These are phyloP conservation scores for Crotalaria pallida DNA, from an alignment of 306 rosid genomes.

Conservation along the genomic window DNA sequence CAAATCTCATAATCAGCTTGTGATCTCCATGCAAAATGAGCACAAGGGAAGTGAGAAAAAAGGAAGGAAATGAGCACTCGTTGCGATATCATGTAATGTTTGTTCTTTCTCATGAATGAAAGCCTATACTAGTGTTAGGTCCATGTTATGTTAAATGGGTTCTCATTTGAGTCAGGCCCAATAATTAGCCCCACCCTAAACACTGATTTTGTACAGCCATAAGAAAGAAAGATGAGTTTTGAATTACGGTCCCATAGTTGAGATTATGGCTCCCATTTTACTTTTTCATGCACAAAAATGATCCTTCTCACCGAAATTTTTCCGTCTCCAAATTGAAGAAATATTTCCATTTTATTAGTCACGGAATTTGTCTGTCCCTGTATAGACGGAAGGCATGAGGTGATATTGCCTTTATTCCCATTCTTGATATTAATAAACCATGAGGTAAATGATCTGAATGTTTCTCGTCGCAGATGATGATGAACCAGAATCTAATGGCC, in stretches of 20 bases:
- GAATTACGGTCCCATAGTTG: no score
- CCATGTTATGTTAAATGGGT: not conserved
- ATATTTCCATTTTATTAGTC: no score
- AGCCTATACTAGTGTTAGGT: not conserved
- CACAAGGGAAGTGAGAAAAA: not conserved
- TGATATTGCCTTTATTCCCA: not conserved
- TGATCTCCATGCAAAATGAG: not conserved
- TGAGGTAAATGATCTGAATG: not conserved
- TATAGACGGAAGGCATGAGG: no score
- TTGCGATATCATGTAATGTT: not conserved
- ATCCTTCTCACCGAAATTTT: no score
- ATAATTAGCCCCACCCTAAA: not conserved
- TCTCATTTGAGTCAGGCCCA: not conserved
- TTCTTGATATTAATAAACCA: conserved; percentile 8
- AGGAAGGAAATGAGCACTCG: not conserved
- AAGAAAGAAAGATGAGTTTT: no score
- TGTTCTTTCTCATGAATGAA: not conserved
- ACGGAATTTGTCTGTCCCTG: no score
- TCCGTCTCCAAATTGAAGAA: no score
- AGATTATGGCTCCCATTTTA: no score
- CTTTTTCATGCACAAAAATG: no score
- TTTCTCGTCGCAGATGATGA: conserved; percentile 60
- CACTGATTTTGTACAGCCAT: not conserved
- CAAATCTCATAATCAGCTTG: not conserved
- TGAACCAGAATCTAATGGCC: conserved; percentile 55